Base-by-base conservation (phyloP, 139 green algal genomes). In the Ettlia oleoabundans region DNA sequence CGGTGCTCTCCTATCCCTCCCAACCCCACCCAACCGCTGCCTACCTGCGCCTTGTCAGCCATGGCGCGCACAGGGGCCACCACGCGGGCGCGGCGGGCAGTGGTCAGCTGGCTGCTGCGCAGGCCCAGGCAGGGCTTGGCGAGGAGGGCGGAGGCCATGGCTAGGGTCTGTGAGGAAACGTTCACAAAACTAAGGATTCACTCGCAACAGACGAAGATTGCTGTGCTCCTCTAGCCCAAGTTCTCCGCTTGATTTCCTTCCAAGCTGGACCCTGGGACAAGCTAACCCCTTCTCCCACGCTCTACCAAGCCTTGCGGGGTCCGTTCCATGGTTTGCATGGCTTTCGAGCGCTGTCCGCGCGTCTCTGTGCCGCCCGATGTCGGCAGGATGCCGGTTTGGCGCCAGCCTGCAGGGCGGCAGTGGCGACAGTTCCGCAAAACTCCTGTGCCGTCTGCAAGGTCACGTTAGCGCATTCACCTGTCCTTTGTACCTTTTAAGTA, bases 111-210 rank as follows among this genome's bases (percentile, higher is more conserved):
- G 67, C 71, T 78, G 71, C 71, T 41, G 71, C 28, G 33, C 71
- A 78, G 71, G 71, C 71, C 47, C 71, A 78, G 47, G 52, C 33
- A 53, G 71, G 71, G 71, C 47, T 64, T 64, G 30, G 71, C 71
- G 43, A 68, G 38, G 21, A 80, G 53, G 21, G 73, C 73, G 53
- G 55, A 80, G 53, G 55, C 73, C 55, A 80, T 68, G 53, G 73
- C 73, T 80, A 71, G 9, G 33, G 30, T 15, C 64, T 47, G 32
- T 37, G 10, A 24, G 47, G 47, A 24, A 58, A 58, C n/a, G 47
- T 58, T 24, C 10, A 15, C 15, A 15, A 15, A 58, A 15, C 47
- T 24, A 58, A 24, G 47, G 13, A 15, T 24, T 15, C 47, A 24
- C 47, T 15, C 15, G 47, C 10, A 10, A 58, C 47, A 58, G 47